phyloP scores from a whole-genome alignment of 1,284 basidiomycete genomes.

The Heterobasidion annosum region DNA sequence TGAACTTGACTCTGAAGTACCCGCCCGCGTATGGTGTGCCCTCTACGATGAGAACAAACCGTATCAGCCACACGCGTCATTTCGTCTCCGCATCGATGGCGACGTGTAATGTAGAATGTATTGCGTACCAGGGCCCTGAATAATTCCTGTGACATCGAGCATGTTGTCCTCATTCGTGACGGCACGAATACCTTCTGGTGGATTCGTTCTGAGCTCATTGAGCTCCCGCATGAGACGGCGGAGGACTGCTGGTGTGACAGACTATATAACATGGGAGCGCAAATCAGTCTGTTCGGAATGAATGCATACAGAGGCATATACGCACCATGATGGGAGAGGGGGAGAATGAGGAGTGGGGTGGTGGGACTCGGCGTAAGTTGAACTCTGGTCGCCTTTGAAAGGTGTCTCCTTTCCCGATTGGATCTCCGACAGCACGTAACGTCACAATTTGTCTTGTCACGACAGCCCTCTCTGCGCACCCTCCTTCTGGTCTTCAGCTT shows the following conservation, averaged over 20 bases:
- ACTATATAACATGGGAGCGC: conserved; percentile 16
- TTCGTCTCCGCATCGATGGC: neutral
- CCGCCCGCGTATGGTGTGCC: conserved; percentile 90
- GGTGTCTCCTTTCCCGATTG: too few relatives aligned
- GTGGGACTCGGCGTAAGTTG: too few relatives aligned
- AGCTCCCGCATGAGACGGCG: conserved; percentile 83
- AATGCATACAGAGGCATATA: neutral
- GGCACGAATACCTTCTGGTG: conserved; percentile 84
- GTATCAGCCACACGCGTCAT: neutral
- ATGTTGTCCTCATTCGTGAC: conserved; percentile 79
- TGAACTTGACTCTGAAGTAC: conserved; percentile 83
- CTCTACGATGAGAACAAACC: conserved; percentile 32
- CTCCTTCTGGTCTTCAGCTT: too few relatives aligned
- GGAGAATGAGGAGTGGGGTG: too few relatives aligned
- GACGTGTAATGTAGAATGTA: neutral
- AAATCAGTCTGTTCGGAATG: neutral
- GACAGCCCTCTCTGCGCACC: too few relatives aligned
- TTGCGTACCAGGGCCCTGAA: conserved; percentile 67
- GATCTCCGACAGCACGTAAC: too few relatives aligned
- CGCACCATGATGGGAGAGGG: neutral
- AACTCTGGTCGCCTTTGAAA: too few relatives aligned
- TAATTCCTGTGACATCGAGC: conserved; percentile 73
- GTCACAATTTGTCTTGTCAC: too few relatives aligned
- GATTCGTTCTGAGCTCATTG: conserved; percentile 65
- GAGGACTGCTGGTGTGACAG: conserved; percentile 44